Percentiles rank a stretch among this genome's conserved stretches.
Evolutionary conservation across 2,329 filamentous ascomycete species (phyloP).

Genomic region (Pestalotiopsis sp.): DNA sequence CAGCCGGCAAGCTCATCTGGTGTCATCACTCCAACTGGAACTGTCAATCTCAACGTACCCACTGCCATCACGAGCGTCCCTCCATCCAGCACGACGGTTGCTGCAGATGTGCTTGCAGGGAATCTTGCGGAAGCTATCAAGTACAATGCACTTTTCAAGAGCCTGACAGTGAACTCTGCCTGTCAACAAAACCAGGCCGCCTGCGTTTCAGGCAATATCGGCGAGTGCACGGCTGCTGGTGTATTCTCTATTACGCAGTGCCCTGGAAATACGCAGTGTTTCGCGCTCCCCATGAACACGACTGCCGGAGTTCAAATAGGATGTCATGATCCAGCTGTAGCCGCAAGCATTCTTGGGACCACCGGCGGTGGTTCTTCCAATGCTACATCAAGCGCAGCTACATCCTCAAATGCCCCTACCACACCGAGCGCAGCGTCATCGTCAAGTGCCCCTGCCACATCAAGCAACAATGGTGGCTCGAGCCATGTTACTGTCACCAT

Average conservation of each 20-base stretch:
- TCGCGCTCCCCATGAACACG: slow-evolving; percentile 53
- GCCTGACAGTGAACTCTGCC: slow-evolving; percentile 43
- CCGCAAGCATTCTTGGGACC: slow-evolving; percentile 41
- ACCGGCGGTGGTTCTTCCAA: slow-evolving; percentile 12
- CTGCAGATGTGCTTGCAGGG: slow-evolving; percentile 39
- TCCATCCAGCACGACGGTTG: slow-evolving; percentile 38
- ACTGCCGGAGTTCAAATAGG: slow-evolving; percentile 47
- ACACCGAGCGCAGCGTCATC: background rate
- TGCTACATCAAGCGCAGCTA: slow-evolving; percentile 13
- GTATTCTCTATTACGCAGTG: slow-evolving; percentile 42
- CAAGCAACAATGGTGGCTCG: slow-evolving; percentile 11
- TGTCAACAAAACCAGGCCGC: slow-evolving; percentile 49
- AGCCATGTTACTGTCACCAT: slow-evolving; percentile 19
- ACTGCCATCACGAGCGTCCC: slow-evolving; percentile 38
- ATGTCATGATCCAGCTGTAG: slow-evolving; percentile 43
- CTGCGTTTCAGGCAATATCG: slow-evolving; percentile 52
- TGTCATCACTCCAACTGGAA: slow-evolving; percentile 34
- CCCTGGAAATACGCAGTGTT: slow-evolving; percentile 41
- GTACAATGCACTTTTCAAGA: slow-evolving; percentile 49
- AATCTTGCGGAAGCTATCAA: slow-evolving; percentile 45
- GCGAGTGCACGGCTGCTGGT: slow-evolving; percentile 42
- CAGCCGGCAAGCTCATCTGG: slow-evolving; percentile 69
- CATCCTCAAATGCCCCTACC: background rate
- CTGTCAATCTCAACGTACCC: slow-evolving; percentile 39
- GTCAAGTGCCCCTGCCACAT: background rate